Conservation (phyloP, 345 rosid species). For the Populus deltoides region DNA sequence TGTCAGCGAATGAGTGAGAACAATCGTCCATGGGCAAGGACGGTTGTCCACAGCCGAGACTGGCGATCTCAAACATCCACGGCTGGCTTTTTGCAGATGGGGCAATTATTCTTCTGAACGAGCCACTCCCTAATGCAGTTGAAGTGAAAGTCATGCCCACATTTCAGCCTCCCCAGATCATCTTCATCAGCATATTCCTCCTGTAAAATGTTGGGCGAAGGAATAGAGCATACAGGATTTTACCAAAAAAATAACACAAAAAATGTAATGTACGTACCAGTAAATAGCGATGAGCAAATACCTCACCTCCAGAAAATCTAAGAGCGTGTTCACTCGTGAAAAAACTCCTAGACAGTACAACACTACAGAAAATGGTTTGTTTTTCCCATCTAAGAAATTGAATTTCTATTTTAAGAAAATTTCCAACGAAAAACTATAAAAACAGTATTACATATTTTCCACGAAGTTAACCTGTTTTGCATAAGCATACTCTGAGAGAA, state of each 20-base stretch:
- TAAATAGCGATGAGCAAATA: neutral
- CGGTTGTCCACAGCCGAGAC: neutral
- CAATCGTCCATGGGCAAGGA: neutral
- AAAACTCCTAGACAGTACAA: too few species aligned
- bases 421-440: neutral
- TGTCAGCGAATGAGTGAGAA: neutral
- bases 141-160: slow-evolving; percentile 40
- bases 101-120: slow-evolving; percentile 33
- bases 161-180: slow-evolving; percentile 29
- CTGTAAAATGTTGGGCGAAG: slow-evolving; percentile 10
- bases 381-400: neutral
- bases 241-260: neutral
- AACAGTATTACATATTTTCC: neutral
- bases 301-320: too few species aligned
- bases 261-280: neutral
- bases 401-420: too few species aligned
- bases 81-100: slow-evolving; percentile 36
- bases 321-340: neutral
- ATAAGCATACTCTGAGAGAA: neutral
- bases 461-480: neutral
- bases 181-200: slow-evolving; percentile 35
- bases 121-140: slow-evolving; percentile 42
- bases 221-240: neutral
- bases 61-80: neutral
- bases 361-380: too few species aligned